These are phyloP conservation scores for Fusarium citri DNA, from an alignment of 2,329 filamentous ascomycete species.

Conservation along the genomic window DNA sequence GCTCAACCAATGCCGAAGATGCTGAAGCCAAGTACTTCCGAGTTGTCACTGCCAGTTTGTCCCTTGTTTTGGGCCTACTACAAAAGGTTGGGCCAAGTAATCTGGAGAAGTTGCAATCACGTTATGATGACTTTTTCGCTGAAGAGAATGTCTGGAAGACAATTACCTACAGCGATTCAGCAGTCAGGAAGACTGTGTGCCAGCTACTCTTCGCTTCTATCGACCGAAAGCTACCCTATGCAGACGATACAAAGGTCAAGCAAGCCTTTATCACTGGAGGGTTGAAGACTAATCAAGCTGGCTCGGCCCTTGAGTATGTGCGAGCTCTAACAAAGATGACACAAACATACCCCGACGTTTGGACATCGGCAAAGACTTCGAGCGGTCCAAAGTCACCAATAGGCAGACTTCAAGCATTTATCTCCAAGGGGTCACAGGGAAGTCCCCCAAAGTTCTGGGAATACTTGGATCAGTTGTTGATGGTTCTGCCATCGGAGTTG, in stretches of 20 bases:
- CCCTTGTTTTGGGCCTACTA: slow-evolving; percentile 65
- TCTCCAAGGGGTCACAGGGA: slow-evolving; percentile 88
- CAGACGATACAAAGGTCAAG: slow-evolving; percentile 63
- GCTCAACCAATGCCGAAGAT: slow-evolving; percentile 85
- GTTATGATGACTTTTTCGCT: slow-evolving; percentile 74
- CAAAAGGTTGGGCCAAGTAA: slow-evolving; percentile 63
- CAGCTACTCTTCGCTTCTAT: slow-evolving; percentile 64
- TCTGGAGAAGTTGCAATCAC: slow-evolving; percentile 67
- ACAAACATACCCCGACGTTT: slow-evolving; percentile 72
- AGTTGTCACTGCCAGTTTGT: slow-evolving; percentile 70
- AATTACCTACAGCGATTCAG: slow-evolving; percentile 70
- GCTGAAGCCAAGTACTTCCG: slow-evolving; percentile 86
- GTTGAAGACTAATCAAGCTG: slow-evolving; percentile 76
- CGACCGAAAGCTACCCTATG: slow-evolving; percentile 60
- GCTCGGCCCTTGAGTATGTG: slow-evolving; percentile 79
- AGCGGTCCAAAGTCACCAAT: slow-evolving; percentile 65
- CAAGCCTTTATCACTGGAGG: slow-evolving; percentile 77
- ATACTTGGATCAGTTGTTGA: slow-evolving; percentile 71
- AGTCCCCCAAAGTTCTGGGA: slow-evolving; percentile 79
- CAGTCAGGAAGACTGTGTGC: slow-evolving; percentile 63
- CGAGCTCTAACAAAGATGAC: slow-evolving; percentile 76
- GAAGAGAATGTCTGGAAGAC: slow-evolving; percentile 75
- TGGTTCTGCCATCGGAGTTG: slow-evolving; percentile 64
- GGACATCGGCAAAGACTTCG: slow-evolving; percentile 67
- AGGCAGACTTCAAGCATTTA: slow-evolving; percentile 73